Conservation (phyloP, 2,329 filamentous ascomycete species). For the Dothistroma septosporum region DNA sequence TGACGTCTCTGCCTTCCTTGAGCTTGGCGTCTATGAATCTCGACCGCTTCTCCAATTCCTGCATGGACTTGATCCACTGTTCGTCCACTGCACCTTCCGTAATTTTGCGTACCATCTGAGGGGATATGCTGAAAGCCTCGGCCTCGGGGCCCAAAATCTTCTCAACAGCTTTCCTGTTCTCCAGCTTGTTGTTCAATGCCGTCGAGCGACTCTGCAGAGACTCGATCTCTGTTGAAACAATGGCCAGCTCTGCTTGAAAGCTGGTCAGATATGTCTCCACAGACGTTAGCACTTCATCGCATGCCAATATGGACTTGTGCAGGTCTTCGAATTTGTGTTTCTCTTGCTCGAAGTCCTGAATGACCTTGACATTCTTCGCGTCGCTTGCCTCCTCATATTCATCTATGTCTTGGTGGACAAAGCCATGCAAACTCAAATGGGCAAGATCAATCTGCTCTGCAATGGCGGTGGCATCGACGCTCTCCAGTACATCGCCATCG, state of each 20-base stretch:
- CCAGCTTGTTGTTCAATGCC: constrained; percentile 74
- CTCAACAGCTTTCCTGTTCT: constrained; percentile 86
- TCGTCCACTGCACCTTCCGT: constrained; percentile 87
- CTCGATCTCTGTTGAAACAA: constrained; percentile 93
- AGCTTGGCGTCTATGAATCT: constrained; percentile 65
- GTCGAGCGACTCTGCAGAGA: constrained; percentile 82
- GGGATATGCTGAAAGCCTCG: constrained; percentile 86
- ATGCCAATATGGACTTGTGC: constrained; percentile 80
- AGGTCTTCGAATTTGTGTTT: constrained; percentile 83
- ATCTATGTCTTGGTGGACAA: constrained; percentile 45
- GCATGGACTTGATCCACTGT: constrained; percentile 75
- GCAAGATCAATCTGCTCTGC: constrained; percentile 72
- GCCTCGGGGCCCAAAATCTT: constrained; percentile 81
- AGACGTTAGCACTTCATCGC: constrained; percentile 87
- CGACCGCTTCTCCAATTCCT: constrained; percentile 76
- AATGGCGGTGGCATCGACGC: constrained; percentile 42
- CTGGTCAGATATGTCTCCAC: constrained; percentile 89
- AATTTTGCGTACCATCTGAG: constrained; percentile 77
- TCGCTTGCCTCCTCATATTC: constrained; percentile 16
- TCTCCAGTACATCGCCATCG: constrained; percentile 31
- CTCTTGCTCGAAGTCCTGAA: constrained; percentile 64
- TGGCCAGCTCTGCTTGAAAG: constrained; percentile 88
- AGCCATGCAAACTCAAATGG: constrained; percentile 69
- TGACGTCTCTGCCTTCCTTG: constrained; percentile 59
- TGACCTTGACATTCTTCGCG: constrained; percentile 20